phyloP scores from a whole-genome alignment of 2,329 filamentous ascomycete genomes.

The Achaetomium macrosporum region DNA sequence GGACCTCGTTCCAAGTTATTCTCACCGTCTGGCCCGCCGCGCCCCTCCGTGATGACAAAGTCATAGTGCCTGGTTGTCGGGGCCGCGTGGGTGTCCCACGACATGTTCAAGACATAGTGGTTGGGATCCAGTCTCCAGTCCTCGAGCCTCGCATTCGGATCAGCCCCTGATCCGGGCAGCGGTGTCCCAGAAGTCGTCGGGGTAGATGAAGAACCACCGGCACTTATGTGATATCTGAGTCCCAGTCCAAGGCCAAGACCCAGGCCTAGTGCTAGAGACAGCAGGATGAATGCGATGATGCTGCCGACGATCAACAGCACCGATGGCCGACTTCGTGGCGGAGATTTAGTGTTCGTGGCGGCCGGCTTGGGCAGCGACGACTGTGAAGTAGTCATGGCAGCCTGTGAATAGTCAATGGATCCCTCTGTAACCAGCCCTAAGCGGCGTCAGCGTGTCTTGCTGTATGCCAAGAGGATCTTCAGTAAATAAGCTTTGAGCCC shows the following conservation, averaged over 20 bases:
- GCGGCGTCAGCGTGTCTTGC: too few species aligned
- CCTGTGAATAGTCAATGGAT: not conserved
- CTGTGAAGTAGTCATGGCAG: not conserved
- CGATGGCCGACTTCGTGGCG: not conserved
- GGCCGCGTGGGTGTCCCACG: not conserved
- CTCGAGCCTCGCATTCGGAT: not conserved
- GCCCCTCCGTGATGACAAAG: slow-evolving; percentile 1
- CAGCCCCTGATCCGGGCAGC: not conserved
- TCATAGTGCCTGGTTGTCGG: slow-evolving; percentile 3
- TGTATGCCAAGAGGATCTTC: too few species aligned
- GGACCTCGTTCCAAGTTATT: not conserved
- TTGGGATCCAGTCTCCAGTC: slow-evolving; percentile 1
- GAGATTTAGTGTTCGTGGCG: not conserved
- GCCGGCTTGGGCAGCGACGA: not conserved
- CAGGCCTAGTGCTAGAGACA: not conserved
- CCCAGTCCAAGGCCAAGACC: not conserved
- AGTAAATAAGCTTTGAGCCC: too few species aligned
- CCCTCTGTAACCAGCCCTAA: too few species aligned
- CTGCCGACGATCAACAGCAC: not conserved
- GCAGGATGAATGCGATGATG: not conserved
- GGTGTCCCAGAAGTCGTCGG: not conserved
- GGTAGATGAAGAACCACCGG: not conserved
- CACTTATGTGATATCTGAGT: not conserved
- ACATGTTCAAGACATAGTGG: not conserved
- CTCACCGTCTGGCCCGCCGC: slow-evolving; percentile 1